Evolutionary conservation across 257 asterid genomes (phyloP).

Genomic region (Przewalskia tangutica): DNA sequence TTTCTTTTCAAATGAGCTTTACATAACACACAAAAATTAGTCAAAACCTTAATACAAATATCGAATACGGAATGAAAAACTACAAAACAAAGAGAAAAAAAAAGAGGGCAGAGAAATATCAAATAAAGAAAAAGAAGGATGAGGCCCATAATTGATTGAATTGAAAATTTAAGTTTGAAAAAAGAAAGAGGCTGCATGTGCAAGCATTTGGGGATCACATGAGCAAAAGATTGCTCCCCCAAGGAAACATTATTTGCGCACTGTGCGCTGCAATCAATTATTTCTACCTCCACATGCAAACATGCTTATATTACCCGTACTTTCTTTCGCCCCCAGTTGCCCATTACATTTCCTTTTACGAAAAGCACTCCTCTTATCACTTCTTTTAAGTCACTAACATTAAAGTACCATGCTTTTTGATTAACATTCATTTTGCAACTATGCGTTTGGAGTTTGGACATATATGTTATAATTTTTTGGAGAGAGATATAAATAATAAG

Average conservation of each 20-base stretch:
- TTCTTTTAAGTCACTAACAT: not conserved
- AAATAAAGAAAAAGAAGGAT: not conserved
- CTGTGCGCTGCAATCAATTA: slow-evolving; percentile 16
- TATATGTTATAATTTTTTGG: too few species aligned
- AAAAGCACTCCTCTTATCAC: not conserved
- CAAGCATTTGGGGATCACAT: slow-evolving; percentile 17
- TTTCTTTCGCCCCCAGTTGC: too few species aligned
- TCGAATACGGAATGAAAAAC: too few species aligned
- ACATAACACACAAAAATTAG: too few species aligned
- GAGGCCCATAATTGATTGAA: slow-evolving; percentile 14
- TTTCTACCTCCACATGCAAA: slow-evolving; percentile 16
- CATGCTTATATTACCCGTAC: not conserved
- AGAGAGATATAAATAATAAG: too few species aligned
- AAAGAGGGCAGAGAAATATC: not conserved
- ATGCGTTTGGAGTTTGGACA: too few species aligned
- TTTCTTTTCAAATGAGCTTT: too few species aligned
- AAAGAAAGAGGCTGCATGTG: slow-evolving; percentile 18
- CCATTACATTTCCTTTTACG: too few species aligned
- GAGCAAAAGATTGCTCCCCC: slow-evolving; percentile 6
- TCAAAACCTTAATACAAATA: too few species aligned
- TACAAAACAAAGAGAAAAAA: too few species aligned
- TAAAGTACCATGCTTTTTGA: not conserved
- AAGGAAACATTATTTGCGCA: not conserved
- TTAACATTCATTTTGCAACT: too few species aligned
- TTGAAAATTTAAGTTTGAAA: not conserved